Evolutionary conservation across 768 basidiomycete species (phyloP), one percentile per base, ranked within the genome.

Genomic region (Polyporus arcularius): DNA sequence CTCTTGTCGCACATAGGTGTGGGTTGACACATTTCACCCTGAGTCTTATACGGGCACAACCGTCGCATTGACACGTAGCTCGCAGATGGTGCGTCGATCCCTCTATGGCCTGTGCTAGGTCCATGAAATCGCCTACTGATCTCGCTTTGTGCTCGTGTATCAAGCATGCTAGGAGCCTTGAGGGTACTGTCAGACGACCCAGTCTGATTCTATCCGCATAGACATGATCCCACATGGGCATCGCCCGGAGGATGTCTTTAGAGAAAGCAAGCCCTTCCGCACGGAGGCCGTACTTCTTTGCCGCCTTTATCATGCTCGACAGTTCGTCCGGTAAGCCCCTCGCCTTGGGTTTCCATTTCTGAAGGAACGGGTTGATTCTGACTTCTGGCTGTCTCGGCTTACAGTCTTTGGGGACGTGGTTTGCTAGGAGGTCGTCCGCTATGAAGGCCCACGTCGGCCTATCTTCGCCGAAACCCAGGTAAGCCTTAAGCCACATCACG

Each of bases 401-500:
- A 26, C 12, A 28, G 18, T 46, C 21, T 21, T 45, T 18, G 6
- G 49, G 41, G 10, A 52, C 57, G 11, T 4, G 8, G 5, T 8
- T 8, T 14, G 55, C 53, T 7, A 64, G 9, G 0, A 67, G 43
- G 38, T n/a, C 55, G 38, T 65, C 66, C 1, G 55, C 63, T 1
- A 67, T 16, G 14, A 42, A 58, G 15, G 65, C 65, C 65, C 65
- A 66, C 4, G 11, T 16, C n/a, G 65, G 61, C 58, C 2, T 26
- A 1, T 3, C 11, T 15, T 11, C 7, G 5, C 18, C n/a, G n/a
- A 57, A 38, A 15, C 38, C 31, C 3, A 59, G 55, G 26, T 58
- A 66, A 7, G 5, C 5, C 11, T 55, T 51, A 5, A 69, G 43
- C 64, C 65, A 66, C 6, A 63, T 70, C 0, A 63, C 8, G 0